These are phyloP conservation scores for Calocera viscosa DNA, from an alignment of 768 basidiomycete species.

Conservation along the genomic window DNA sequence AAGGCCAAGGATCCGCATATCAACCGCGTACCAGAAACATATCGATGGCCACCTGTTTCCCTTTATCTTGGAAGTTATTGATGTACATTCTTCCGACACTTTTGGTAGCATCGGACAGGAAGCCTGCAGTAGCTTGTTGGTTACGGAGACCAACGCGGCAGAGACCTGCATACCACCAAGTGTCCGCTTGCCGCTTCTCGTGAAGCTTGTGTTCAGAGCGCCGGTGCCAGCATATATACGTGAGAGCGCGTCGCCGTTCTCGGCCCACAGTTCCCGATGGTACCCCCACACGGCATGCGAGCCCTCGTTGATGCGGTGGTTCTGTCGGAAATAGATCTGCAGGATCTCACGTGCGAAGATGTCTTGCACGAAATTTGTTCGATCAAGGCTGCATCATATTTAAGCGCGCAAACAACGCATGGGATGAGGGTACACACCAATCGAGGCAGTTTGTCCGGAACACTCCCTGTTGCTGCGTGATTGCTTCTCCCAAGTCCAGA, in stretches of 20 bases:
- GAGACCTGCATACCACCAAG: conserved; percentile 47
- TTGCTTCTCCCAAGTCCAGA: conserved; percentile 46
- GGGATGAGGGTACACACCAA: conserved; percentile 44
- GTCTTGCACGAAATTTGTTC: conserved; percentile 96
- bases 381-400: conserved; percentile 57
- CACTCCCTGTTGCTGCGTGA: conserved; percentile 82
- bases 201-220: conserved; percentile 89
- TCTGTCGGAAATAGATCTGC: conserved; percentile 68
- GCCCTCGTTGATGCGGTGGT: conserved; percentile 63
- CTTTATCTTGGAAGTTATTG: conserved; percentile 93
- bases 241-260: conserved; percentile 86
- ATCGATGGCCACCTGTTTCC: conserved; percentile 88
- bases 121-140: conserved; percentile 36
- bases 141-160: background rate
- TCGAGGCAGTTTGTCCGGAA: conserved; percentile 94
- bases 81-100: conserved; percentile 92
- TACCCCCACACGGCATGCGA: conserved; percentile 63
- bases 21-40: conserved; percentile 64
- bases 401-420: background rate
- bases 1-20: background rate
- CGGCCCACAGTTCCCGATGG: conserved; percentile 93
- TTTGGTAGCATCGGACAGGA: conserved; percentile 92
- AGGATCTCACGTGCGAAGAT: conserved; percentile 73
- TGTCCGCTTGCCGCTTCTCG: conserved; percentile 86
- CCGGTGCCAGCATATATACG: conserved; percentile 77